Conservation (phyloP, 768 basidiomycete species). For the Tephrocybe sp. region DNA sequence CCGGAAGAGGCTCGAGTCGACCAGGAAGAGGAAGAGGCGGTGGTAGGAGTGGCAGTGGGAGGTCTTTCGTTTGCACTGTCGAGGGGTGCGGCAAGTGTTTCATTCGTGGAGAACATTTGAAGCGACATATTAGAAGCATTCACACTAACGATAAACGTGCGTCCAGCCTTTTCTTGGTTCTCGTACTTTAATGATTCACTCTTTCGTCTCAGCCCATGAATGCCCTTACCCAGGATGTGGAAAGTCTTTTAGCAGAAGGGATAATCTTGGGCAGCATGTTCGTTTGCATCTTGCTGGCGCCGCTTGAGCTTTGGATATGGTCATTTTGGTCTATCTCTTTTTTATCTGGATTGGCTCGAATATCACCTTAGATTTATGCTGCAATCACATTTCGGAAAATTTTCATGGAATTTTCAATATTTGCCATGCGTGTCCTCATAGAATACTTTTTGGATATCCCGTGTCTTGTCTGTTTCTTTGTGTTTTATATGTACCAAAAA, state of each 20-base stretch:
- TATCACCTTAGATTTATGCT: not conserved
- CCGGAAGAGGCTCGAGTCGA: constrained; percentile 11
- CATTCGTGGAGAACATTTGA: constrained; percentile 85
- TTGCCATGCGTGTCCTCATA: too few relatives aligned
- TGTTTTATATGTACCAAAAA: too few relatives aligned
- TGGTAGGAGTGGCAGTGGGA: constrained; percentile 39
- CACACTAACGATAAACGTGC: constrained; percentile 92
- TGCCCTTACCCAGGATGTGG: constrained; percentile 67
- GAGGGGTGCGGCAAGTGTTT: constrained; percentile 87
- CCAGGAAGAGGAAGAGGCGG: constrained; percentile 26
- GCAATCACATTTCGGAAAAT: too few relatives aligned
- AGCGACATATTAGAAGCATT: constrained; percentile 84
- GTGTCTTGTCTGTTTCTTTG: too few relatives aligned
- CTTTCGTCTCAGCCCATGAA: constrained; percentile 42
- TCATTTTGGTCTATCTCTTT: not conserved
- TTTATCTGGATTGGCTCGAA: not conserved
- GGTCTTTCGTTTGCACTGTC: constrained; percentile 75
- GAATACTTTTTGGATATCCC: too few relatives aligned
- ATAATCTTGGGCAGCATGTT: constrained; percentile 78
- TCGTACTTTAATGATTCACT: constrained; percentile 21
- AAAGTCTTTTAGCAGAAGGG: constrained; percentile 71
- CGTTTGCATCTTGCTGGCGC: constrained; percentile 49
- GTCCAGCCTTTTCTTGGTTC: constrained; percentile 24
- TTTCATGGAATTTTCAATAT: too few relatives aligned
- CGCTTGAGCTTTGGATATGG: constrained; percentile 10